phyloP scores from a whole-genome alignment of 768 basidiomycete species.

The Russula ochroleuca region DNA sequence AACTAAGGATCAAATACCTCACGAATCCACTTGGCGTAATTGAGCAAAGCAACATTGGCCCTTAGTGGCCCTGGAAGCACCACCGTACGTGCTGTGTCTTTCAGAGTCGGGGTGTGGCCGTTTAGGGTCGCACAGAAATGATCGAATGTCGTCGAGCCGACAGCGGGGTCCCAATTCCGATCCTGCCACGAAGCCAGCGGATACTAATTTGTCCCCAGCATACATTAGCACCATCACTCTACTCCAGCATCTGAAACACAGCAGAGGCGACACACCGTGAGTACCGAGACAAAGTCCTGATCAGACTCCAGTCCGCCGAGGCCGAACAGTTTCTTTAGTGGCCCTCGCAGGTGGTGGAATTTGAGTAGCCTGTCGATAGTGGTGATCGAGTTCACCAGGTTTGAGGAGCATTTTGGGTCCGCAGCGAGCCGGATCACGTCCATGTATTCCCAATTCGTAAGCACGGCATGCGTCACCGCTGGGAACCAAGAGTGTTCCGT shows the following conservation, averaged over 20 bases:
- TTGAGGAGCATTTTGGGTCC: conserved; percentile 55
- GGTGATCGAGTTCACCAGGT: conserved; percentile 54
- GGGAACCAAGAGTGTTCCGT: neutral
- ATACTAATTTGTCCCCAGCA: conserved; percentile 34
- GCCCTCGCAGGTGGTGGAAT: conserved; percentile 41
- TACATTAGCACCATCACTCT: neutral
- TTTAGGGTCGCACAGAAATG: conserved; percentile 57
- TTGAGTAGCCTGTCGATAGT: conserved; percentile 62
- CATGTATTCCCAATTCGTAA: conserved; percentile 86
- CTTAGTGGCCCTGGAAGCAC: conserved; percentile 22
- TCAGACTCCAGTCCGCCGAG: conserved; percentile 62
- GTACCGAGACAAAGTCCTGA: conserved; percentile 70
- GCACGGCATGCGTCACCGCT: conserved; percentile 82
- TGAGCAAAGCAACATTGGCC: conserved; percentile 57
- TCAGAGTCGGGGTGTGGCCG: conserved; percentile 11
- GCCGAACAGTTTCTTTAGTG: conserved; percentile 76
- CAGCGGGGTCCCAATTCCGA: conserved; percentile 80
- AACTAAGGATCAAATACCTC: conserved; percentile 40
- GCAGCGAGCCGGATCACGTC: conserved; percentile 74
- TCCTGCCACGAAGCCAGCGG: conserved; percentile 77
- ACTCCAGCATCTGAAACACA: neutral
- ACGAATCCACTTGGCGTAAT: conserved; percentile 77
- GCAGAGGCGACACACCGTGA: conserved; percentile 44
- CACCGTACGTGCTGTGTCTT: conserved; percentile 4
- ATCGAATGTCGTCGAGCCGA: conserved; percentile 57